These are phyloP conservation scores for Candida germanica DNA, from an alignment of 805 yeast genomes.

Conservation along the genomic window DNA sequence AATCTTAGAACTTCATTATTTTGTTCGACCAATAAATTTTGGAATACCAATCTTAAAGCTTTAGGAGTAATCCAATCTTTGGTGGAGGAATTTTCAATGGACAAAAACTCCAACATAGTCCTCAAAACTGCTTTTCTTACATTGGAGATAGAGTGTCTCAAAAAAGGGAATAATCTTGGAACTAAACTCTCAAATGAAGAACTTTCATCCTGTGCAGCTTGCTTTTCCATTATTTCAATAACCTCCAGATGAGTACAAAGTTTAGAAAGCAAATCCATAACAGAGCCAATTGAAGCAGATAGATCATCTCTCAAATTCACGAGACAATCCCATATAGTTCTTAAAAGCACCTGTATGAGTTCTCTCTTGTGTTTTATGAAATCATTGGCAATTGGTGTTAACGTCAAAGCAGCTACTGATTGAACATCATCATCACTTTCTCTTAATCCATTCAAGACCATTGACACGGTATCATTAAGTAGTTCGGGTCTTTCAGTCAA, in stretches of 20 bases:
- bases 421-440: constrained; percentile 92
- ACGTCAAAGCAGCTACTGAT: constrained; percentile 91
- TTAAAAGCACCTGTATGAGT: constrained; percentile 46
- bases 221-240: constrained; percentile 62
- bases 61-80: constrained; percentile 78
- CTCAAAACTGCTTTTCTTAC: constrained; percentile 86
- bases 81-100: constrained; percentile 47
- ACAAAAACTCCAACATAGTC: constrained; percentile 73
- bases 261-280: constrained; percentile 89
- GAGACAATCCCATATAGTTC: constrained; percentile 88
- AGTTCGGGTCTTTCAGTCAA: constrained; percentile 55
- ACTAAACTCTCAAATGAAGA: constrained; percentile 71
- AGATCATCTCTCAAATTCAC: constrained; percentile 86
- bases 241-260: constrained; percentile 81
- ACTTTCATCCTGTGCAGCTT: constrained; percentile 48
- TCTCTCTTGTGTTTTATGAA: constrained; percentile 65
- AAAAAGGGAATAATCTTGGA: constrained; percentile 89
- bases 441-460: constrained; percentile 81
- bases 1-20: constrained; percentile 66
- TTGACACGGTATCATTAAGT: constrained; percentile 68
- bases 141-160: constrained; percentile 88
- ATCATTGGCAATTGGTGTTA: constrained; percentile 85
- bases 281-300: constrained; percentile 92
- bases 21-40: constrained; percentile 86
- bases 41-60: constrained; percentile 73